A percentile compares a stretch with the other conserved stretches of the same genome.
Evolutionary conservation across 208 protist species (phyloP).

Genomic region (Acanthamoeba royreba): DNA sequence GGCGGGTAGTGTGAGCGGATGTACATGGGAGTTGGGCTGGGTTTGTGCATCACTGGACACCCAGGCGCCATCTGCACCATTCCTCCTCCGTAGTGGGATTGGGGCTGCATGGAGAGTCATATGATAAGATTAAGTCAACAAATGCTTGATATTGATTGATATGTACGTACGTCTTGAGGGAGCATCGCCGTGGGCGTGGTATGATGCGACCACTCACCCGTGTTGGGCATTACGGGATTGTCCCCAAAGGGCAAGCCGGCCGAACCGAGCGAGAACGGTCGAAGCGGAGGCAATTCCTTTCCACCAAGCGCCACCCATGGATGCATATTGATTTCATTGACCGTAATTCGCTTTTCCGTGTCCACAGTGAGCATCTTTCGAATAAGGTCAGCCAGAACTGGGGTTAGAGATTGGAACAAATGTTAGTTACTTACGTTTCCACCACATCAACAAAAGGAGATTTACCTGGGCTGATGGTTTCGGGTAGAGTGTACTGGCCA

Average conservation of each 20-base stretch:
- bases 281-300: background rate
- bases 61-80: no score
- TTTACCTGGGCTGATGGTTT: background rate
- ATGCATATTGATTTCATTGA: slow-evolving; percentile 26
- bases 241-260: background rate
- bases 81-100: background rate
- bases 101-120: background rate
- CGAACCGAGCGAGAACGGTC: background rate
- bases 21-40: background rate
- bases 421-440: no score
- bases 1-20: background rate
- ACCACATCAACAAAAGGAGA: background rate
- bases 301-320: slow-evolving; percentile 18
- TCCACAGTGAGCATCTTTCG: slow-evolving; percentile 17
- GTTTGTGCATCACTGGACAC: no score
- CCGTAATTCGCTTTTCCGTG: slow-evolving; percentile 1
- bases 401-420: no score
- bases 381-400: slow-evolving; percentile 3
- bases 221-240: background rate
- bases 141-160: no score
- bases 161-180: background rate
- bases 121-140: no score
- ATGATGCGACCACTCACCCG: background rate
- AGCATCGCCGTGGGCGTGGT: background rate
- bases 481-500: slow-evolving; percentile 1